Conservation (phyloP, 1,284 basidiomycete genomes). For the Veloboletus limbatus region DNA sequence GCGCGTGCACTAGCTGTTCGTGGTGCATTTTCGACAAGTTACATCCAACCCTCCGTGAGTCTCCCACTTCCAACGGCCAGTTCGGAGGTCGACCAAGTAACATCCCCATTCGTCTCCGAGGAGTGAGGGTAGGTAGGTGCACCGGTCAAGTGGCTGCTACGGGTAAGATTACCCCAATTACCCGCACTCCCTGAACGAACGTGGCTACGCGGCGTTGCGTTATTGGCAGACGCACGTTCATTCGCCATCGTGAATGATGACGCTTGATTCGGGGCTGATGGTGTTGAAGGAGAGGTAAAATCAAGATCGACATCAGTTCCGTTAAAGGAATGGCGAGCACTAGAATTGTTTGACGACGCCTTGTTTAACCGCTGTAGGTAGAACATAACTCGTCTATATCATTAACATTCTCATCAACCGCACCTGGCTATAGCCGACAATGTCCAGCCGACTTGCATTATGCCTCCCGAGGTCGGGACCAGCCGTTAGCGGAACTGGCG, state of each 20-base stretch:
- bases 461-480: slow-evolving; percentile 78
- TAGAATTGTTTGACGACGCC: slow-evolving; percentile 49
- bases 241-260: slow-evolving; percentile 49
- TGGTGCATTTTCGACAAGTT: slow-evolving; percentile 10
- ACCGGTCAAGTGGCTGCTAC: slow-evolving; percentile 48
- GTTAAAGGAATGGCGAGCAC: slow-evolving; percentile 68
- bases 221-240: slow-evolving; percentile 31
- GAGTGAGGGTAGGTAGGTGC: slow-evolving; percentile 54
- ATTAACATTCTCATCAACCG: slow-evolving; percentile 21
- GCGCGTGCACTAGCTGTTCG: slow-evolving; percentile 6
- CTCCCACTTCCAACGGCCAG: slow-evolving; percentile 54
- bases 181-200: slow-evolving; percentile 73
- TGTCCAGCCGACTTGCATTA: slow-evolving; percentile 61
- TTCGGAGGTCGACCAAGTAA: slow-evolving; percentile 66
- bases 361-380: slow-evolving; percentile 48
- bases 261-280: slow-evolving; percentile 35
- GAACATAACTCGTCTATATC: slow-evolving; percentile 9
- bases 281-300: slow-evolving; percentile 50
- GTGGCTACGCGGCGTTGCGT: slow-evolving; percentile 51
- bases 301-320: slow-evolving; percentile 62
- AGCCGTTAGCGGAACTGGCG: slow-evolving; percentile 75
- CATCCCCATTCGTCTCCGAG: slow-evolving; percentile 54
- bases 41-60: slow-evolving; percentile 54
- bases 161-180: slow-evolving; percentile 66
- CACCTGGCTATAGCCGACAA: slow-evolving; percentile 70